These are phyloP conservation scores for Pseudofabraea citricarpa DNA, from an alignment of 2,329 filamentous ascomycete species.

Conservation along the genomic window DNA sequence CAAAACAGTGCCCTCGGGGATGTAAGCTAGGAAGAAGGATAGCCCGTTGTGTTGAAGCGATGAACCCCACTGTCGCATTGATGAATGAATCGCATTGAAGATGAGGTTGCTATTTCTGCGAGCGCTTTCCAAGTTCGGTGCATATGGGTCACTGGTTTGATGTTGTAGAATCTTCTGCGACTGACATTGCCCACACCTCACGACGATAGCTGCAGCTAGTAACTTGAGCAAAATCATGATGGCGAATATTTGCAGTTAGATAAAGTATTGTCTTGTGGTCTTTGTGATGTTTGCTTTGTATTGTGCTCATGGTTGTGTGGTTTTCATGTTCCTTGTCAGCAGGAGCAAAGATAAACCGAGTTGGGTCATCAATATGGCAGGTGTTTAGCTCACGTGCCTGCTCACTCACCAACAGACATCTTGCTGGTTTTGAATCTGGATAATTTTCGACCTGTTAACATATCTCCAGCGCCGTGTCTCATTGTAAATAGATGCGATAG, in stretches of 20 bases:
- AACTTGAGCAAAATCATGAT: background rate
- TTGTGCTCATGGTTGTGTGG: background rate
- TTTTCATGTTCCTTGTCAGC: background rate
- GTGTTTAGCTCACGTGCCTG: too few relatives aligned
- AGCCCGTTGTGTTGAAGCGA: slow-evolving; percentile 71
- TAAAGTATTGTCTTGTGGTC: background rate
- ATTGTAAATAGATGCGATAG: too few relatives aligned
- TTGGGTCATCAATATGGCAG: too few relatives aligned
- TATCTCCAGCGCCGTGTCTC: too few relatives aligned
- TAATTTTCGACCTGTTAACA: too few relatives aligned
- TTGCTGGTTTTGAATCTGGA: too few relatives aligned
- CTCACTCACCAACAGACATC: too few relatives aligned
- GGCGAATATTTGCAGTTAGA: background rate
- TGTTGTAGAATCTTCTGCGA: background rate
- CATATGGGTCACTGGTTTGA: background rate
- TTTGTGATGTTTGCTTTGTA: background rate
- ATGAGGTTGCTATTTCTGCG: slow-evolving; percentile 52
- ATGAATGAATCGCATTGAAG: slow-evolving; percentile 69
- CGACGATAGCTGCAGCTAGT: background rate
- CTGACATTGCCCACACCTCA: too few relatives aligned
- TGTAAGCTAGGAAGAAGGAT: slow-evolving; percentile 59
- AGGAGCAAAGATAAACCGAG: background rate
- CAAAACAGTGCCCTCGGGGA: slow-evolving; percentile 58
- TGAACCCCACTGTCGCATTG: slow-evolving; percentile 69
- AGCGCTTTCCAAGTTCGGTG: slow-evolving; percentile 13